These are phyloP conservation scores for Ajuga chamaepitys DNA, from an alignment of 257 asterid species.

Conservation along the genomic window DNA sequence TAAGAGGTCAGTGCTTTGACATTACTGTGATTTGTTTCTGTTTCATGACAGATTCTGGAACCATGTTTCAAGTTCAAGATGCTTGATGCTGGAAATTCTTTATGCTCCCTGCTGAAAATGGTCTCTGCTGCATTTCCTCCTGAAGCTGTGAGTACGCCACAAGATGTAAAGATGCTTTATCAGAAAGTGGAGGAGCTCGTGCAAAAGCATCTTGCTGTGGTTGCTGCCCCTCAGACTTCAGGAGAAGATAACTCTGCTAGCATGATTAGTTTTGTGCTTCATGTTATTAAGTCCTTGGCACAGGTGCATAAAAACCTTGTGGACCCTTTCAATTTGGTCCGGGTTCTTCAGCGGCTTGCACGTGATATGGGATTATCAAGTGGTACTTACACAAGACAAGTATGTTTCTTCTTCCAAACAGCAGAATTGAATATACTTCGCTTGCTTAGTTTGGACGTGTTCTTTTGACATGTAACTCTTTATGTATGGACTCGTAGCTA, in stretches of 20 bases:
- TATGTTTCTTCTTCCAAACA: constrained; percentile 27
- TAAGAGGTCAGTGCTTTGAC: not conserved
- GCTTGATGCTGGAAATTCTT: constrained; percentile 95
- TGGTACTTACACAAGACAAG: constrained; percentile 79
- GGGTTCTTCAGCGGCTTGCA: constrained; percentile 93
- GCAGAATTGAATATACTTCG: not conserved
- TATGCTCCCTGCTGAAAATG: constrained; percentile 92
- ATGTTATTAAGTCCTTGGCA: constrained; percentile 73
- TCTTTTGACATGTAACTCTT: not conserved
- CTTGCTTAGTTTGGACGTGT: not conserved
- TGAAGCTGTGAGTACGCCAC: constrained; percentile 65
- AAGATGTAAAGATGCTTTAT: constrained; percentile 81
- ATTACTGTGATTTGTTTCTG: constrained; percentile 1
- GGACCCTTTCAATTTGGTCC: constrained; percentile 75
- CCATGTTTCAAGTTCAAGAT: constrained; percentile 98
- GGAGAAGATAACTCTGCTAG: constrained; percentile 90
- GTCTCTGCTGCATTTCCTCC: constrained; percentile 93
- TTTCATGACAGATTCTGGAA: constrained; percentile 71
- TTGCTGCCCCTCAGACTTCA: constrained; percentile 81
- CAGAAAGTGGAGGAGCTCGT: constrained; percentile 97
- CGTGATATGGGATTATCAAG: constrained; percentile 80
- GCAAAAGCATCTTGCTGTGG: constrained; percentile 89
- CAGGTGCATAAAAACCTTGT: constrained; percentile 88
- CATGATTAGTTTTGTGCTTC: constrained; percentile 93
- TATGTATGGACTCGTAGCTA: not conserved